Evolutionary conservation across 805 yeast species (phyloP).

Genomic region (Barnettozyma botsteinii): DNA sequence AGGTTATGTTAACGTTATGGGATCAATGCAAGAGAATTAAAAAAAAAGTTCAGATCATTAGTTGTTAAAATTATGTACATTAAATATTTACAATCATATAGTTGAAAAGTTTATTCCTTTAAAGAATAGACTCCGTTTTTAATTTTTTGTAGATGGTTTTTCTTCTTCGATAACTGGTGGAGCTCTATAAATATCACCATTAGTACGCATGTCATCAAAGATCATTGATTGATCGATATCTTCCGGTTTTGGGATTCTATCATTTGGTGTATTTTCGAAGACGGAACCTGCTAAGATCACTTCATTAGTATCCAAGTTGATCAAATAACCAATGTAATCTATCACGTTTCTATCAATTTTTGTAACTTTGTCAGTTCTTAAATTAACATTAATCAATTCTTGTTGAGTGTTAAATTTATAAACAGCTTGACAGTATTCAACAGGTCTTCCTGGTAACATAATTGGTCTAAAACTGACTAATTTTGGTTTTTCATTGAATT

Average conservation of each 20-base stretch:
- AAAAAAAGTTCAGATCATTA: background rate
- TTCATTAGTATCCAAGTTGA: constrained; percentile 55
- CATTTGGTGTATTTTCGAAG: constrained; percentile 50
- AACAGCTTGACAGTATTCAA: constrained; percentile 52
- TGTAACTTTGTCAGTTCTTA: constrained; percentile 39
- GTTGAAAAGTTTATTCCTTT: too few species aligned
- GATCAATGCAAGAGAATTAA: constrained; percentile 10
- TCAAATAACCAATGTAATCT: constrained; percentile 55
- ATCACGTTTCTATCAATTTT: constrained; percentile 47
- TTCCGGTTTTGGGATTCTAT: constrained; percentile 31
- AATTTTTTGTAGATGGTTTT: constrained; percentile 2
- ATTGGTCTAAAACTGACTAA: constrained; percentile 64
- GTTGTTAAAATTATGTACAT: constrained; percentile 3
- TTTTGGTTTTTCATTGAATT: constrained; percentile 67
- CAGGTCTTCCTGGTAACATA: constrained; percentile 50
- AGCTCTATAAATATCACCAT: constrained; percentile 31
- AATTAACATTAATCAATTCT: constrained; percentile 44
- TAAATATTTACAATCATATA: constrained; percentile 11
- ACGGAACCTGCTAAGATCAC: constrained; percentile 59
- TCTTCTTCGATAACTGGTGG: constrained; percentile 15
- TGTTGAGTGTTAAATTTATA: constrained; percentile 62
- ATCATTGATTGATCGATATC: constrained; percentile 24
- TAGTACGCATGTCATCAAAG: constrained; percentile 27
- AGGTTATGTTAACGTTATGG: constrained; percentile 67
- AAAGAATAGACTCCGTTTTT: too few species aligned